Evolutionary conservation across 331 rosid genomes (phyloP), one percentile per base, ranked within the genome.

Genomic region (Acacia pycnantha): DNA sequence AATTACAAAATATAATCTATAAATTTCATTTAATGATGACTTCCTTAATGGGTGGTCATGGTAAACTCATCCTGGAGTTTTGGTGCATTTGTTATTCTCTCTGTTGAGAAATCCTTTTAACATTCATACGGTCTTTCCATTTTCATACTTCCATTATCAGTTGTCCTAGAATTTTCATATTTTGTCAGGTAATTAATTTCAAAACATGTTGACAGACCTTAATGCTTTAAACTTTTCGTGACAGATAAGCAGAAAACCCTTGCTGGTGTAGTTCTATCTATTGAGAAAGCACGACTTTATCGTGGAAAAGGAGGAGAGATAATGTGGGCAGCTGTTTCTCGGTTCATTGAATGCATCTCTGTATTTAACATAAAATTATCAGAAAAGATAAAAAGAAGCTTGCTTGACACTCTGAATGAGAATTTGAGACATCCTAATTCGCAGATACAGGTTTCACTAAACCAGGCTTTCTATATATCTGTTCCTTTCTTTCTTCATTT

Each of bases 381-480:
- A 26, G 97, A 88, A 86, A 93, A 91, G 86, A 90, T 88, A 74
- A 95, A 91, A 77, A 85, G 84, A 74, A 81, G 86, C 87, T 83
- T 92, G 86, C 92, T 93, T 59, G 99, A 93, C 81, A 88, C 95
- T 47, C 85, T 92, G 43, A 96, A 90, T 76, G 99, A 96, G 83
- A 96, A 96, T 85, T 86, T 96, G 88, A 93, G 93, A 82, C 99
- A 96, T 89, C 99, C 99, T 77, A 93, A 96, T 86, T 89, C 97
- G 82, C 98, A 91, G 82, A 93, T 96, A 83, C 99, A 96, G 98
- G 99, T 95, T 79, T 78, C 75, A 81, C 33, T 46, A 74, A 56
- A 50, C 31, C 66, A 64, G 59, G 70, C 56, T 62, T 75, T 74
- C 71, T 78, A 41, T 56, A 50, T 74, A 35, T 44, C 48, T 59